Base-by-base conservation (phyloP, 73 alveolate genomes). In the Paramecium pentaurelia region DNA sequence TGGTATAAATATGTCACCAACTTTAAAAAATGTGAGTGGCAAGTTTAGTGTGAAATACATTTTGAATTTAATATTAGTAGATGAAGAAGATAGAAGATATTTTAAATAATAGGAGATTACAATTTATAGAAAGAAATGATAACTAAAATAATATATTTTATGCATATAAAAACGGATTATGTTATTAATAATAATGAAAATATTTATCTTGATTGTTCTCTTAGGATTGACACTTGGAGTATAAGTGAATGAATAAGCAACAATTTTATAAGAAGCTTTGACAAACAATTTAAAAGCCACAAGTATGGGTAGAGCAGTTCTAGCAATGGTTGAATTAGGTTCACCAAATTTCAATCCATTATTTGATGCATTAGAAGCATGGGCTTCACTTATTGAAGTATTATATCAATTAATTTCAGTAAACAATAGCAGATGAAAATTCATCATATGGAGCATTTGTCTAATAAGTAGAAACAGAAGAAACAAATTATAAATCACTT, bases 1-100 rank as follows among this genome's bases (percentile, higher is more conserved):
- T 60, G 99, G 99, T 84, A 96, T 97, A 87, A 99, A 99, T 88
- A 94, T 99, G 93, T 98, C 99, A 27, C 99, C 99, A 42, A 98
- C 99, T 59, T 98, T 97, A 96, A 96, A 93, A 47, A 96, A 97
- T 94, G 95, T 95, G 38, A 96, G 95, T 86, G 96, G 95, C 54
- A 93, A 97, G 86, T 98, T 97, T 95, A 92, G 96, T 54, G 98
- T 96, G 77, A 97, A 96, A 89, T 97, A 98, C 93, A 97, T 92
- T 96, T 93, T 99, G 71, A 99, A 98, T 95, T 93, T 99, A 87
- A 99, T 99, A 32, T 96, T 99, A 47, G 97, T 98, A 30, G 99
- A 99, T 86, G 99, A 97, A 27, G 99, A 99, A 86, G 99, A 98
- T 93, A 94, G 99, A 47, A 93, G 97, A 93, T 95, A 88, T 86